Evolutionary conservation across 495 filamentous ascomycete species (phyloP), one percentile per base, ranked within the genome.

Genomic region (Chaetomidium leptoderma): DNA sequence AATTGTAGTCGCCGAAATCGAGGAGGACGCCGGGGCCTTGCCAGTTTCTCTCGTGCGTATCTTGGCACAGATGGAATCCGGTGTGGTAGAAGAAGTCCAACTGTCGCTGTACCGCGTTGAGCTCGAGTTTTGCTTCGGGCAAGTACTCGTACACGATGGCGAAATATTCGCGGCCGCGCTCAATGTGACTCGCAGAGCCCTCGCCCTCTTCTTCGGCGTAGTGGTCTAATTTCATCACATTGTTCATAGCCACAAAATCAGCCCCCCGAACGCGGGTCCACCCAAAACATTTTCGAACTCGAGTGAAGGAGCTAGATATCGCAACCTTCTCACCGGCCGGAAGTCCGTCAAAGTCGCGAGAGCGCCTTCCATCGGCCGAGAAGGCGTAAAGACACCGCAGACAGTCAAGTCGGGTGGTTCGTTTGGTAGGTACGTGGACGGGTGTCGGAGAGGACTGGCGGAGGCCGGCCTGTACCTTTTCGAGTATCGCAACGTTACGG

Each of bases 71-170:
- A 3, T 17, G 13, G 19, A 56, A 48, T 2, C 53, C 53, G 9
- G 39, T 29, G 11, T 9, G 43, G 43, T 47, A 21, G 9, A 56
- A 56, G 17, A 56, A 56, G 53, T 56, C 30, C 14, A 48, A 19
- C 16, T 56, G 53, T 3, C 43, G 21, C 17, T 55, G 37, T 0
- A 55, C 40, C 0, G 53, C 24, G 19, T 4, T 27, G 7, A 56
- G 9, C 42, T 56, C 32, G 3, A 44, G 21, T 19, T 39, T 39
- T 17, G 32, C 43, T 1, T 16, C 14, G 2, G 53, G 42, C 19
- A 56, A 10, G n/a, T 56, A 56, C 42, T 56, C 53, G 19, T 56
- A 56, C 11, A 56, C 42, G 6, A 56, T 30, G 40, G 53, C 43
- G 17, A 39, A 56, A 27, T 56, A 37, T 3, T 30, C 9, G 1